Percentiles rank a stretch among this genome's conserved stretches.
Evolutionary conservation across 306 rosid genomes (phyloP).

Genomic region (Gillenia trifoliata): DNA sequence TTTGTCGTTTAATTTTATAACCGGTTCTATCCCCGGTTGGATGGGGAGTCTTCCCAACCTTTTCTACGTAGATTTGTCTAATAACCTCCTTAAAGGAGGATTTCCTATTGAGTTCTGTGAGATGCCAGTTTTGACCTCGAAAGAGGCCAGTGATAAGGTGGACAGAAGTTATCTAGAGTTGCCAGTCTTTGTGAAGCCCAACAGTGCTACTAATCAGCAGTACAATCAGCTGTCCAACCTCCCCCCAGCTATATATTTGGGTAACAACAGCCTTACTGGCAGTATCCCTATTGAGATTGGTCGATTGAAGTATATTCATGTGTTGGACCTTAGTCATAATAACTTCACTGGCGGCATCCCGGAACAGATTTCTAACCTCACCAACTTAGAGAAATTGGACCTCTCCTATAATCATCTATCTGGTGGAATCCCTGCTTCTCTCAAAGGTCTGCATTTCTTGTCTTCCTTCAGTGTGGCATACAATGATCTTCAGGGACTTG

Average conservation of each 20-base stretch:
- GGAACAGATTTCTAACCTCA: conserved; percentile 51
- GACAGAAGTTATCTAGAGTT: conserved; percentile 59
- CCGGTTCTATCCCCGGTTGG: conserved; percentile 74
- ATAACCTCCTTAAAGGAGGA: conserved; percentile 48
- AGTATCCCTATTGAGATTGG: conserved; percentile 64
- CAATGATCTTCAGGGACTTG: conserved; percentile 70
- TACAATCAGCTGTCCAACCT: conserved; percentile 75
- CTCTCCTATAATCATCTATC: conserved; percentile 62
- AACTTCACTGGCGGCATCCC: conserved; percentile 74
- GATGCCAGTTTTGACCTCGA: conserved; percentile 51
- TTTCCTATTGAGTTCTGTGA: conserved; percentile 57
- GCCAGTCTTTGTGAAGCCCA: conserved; percentile 76
- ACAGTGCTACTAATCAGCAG: conserved; percentile 60
- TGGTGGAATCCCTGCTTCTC: conserved; percentile 76
- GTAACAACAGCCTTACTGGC: conserved; percentile 59
- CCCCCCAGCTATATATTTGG: conserved; percentile 71
- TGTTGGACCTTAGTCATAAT: conserved; percentile 56
- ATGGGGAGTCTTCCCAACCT: conserved; percentile 57
- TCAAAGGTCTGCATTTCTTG: conserved; percentile 64
- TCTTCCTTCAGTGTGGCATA: conserved; percentile 73
- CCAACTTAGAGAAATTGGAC: conserved; percentile 72
- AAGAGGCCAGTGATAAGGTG: conserved; percentile 35
- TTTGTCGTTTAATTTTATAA: conserved; percentile 53
- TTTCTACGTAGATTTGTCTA: conserved; percentile 78
- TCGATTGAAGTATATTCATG: conserved; percentile 51